Percentiles rank a stretch among this genome's conserved stretches.
These are phyloP conservation scores for Colletotrichum cordylinicola DNA, from an alignment of 2,329 filamentous ascomycete species.

Conservation along the genomic window DNA sequence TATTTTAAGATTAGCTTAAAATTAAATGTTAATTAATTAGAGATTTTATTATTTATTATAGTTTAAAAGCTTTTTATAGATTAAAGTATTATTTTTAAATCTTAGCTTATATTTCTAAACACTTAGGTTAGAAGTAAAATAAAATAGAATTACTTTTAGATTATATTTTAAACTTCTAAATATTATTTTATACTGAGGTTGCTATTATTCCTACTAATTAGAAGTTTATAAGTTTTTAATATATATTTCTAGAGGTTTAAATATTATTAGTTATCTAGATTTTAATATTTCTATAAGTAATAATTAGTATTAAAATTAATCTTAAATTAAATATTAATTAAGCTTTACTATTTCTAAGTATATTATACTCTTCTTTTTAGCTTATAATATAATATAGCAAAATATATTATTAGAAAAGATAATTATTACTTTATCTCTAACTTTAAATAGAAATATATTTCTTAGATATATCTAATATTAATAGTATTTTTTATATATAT, in stretches of 20 bases:
- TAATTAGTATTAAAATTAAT: background rate
- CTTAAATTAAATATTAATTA: background rate
- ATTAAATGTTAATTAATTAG: background rate
- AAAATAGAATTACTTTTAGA: background rate
- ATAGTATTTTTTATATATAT: background rate
- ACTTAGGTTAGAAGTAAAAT: background rate
- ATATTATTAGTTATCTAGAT: background rate
- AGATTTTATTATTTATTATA: background rate
- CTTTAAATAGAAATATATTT: background rate
- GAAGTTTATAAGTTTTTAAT: background rate
- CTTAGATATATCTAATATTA: background rate
- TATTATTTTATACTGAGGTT: background rate
- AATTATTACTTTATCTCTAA: background rate
- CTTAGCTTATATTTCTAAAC: background rate
- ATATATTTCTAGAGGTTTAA: background rate
- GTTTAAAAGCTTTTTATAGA: background rate
- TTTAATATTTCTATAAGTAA: background rate
- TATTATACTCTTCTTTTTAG: background rate
- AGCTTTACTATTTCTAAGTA: background rate
- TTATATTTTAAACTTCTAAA: background rate
- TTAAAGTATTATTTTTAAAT: background rate
- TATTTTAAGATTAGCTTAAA: background rate
- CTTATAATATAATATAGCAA: background rate
- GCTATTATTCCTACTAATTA: background rate
- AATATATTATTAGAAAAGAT: background rate